Evolutionary conservation across 805 yeast genomes (phyloP).

Genomic region (Brettanomyces nanus): DNA sequence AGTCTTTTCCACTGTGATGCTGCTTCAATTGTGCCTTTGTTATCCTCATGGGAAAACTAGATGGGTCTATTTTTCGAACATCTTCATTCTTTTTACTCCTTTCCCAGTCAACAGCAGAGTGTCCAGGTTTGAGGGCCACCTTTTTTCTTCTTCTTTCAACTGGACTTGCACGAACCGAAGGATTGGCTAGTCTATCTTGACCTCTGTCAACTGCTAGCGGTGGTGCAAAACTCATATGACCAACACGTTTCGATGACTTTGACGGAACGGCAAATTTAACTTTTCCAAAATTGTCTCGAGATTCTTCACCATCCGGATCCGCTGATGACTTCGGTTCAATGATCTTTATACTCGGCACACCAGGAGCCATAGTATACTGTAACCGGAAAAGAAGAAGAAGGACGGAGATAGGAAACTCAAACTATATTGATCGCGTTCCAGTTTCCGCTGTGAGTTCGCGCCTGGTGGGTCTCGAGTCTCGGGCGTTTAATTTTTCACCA

Average conservation of each 20-base stretch:
- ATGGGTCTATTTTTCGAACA: constrained; percentile 43
- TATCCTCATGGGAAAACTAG: constrained; percentile 45
- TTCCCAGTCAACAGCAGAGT: constrained; percentile 87
- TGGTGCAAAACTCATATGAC: background rate
- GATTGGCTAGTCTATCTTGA: background rate
- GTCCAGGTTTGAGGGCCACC: constrained; percentile 66
- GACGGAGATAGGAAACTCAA: too few species aligned
- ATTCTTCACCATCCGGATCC: background rate
- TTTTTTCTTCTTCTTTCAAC: constrained; percentile 35
- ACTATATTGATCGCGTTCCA: too few species aligned
- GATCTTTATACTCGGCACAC: background rate
- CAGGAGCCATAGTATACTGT: background rate
- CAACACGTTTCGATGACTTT: background rate
- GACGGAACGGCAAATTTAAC: constrained; percentile 1
- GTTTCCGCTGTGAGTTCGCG: too few species aligned
- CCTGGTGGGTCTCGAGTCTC: too few species aligned
- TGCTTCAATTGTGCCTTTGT: constrained; percentile 47
- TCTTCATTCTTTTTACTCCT: constrained; percentile 39
- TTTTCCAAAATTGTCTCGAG: background rate
- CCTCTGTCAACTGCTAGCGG: background rate
- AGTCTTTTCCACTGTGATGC: constrained; percentile 59
- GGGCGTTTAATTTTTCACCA: too few species aligned
- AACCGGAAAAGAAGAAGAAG: too few species aligned
- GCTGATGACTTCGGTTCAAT: background rate
- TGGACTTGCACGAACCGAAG: background rate